These are phyloP conservation scores for Scytalidium lignicola DNA, from an alignment of 2,329 filamentous ascomycete genomes.

Conservation along the genomic window DNA sequence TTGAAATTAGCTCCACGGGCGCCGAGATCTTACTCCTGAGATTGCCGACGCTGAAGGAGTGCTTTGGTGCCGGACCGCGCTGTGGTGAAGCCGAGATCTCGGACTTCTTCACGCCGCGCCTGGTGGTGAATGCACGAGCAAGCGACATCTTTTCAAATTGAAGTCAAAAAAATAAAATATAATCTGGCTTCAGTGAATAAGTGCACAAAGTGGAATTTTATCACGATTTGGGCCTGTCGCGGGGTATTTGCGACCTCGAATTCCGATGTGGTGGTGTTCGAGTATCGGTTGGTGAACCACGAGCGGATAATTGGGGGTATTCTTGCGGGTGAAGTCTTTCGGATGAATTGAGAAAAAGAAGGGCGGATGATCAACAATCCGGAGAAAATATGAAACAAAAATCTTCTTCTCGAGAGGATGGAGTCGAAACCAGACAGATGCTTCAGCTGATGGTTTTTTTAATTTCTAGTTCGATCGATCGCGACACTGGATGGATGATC, in stretches of 20 bases:
- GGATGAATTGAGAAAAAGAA: constrained; percentile 1
- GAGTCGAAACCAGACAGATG: no score
- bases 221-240: no score
- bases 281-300: no score
- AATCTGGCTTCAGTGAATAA: no score
- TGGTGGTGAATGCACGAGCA: constrained; percentile 67
- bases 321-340: not conserved
- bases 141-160: constrained; percentile 43
- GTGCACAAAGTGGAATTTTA: no score
- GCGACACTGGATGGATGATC: no score
- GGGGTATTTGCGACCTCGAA: no score
- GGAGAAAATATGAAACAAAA: constrained; percentile 2
- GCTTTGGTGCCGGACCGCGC: constrained; percentile 22
- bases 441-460: no score
- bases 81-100: constrained; percentile 11
- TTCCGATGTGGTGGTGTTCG: no score
- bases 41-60: constrained; percentile 17
- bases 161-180: not conserved
- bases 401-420: no score
- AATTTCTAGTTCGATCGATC: no score
- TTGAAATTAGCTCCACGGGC: constrained; percentile 82
- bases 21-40: constrained; percentile 70
- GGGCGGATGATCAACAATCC: not conserved
- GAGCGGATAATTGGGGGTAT: no score
- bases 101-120: constrained; percentile 51